A percentile compares a stretch with the other conserved stretches of the same genome.
Evolutionary conservation across 2,329 filamentous ascomycete genomes (phyloP).

Genomic region (Bisporella sp.): DNA sequence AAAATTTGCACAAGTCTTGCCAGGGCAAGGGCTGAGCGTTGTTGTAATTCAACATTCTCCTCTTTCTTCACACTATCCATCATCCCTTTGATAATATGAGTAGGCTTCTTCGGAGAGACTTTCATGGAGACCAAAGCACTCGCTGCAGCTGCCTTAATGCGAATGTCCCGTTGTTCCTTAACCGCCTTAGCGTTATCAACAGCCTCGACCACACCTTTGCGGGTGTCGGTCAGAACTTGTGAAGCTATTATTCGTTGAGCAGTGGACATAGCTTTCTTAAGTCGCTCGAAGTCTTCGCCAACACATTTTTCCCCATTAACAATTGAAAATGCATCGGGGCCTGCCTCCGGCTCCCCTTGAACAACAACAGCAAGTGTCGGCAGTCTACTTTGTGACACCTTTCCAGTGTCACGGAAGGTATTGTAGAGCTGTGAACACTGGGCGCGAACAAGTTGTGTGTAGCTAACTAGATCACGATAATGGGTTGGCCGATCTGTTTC

Average conservation of each 20-base stretch:
- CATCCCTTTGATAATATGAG: conserved; percentile 85
- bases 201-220: conserved; percentile 59
- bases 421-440: conserved; percentile 88
- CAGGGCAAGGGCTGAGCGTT: conserved; percentile 77
- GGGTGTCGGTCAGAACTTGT: conserved; percentile 72
- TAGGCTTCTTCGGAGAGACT: conserved; percentile 86
- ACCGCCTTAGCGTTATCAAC: conserved; percentile 74
- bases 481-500: conserved; percentile 74
- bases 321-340: conserved; percentile 87
- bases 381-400: conserved; percentile 67
- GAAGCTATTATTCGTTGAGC: conserved; percentile 80
- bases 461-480: conserved; percentile 87
- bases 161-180: conserved; percentile 76
- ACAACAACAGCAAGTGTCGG: conserved; percentile 84
- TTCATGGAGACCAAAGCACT: conserved; percentile 84
- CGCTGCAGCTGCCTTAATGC: conserved; percentile 79
- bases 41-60: conserved; percentile 83
- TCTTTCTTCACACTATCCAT: conserved; percentile 98
- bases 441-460: conserved; percentile 79
- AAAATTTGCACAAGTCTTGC: conserved; percentile 82
- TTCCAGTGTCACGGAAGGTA: conserved; percentile 85
- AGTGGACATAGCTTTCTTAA: conserved; percentile 84
- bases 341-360: conserved; percentile 86
- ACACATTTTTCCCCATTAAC: conserved; percentile 83
- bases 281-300: conserved; percentile 73